Conservation (phyloP, 1,284 basidiomycete species). For the Puccinia triticina region DNA sequence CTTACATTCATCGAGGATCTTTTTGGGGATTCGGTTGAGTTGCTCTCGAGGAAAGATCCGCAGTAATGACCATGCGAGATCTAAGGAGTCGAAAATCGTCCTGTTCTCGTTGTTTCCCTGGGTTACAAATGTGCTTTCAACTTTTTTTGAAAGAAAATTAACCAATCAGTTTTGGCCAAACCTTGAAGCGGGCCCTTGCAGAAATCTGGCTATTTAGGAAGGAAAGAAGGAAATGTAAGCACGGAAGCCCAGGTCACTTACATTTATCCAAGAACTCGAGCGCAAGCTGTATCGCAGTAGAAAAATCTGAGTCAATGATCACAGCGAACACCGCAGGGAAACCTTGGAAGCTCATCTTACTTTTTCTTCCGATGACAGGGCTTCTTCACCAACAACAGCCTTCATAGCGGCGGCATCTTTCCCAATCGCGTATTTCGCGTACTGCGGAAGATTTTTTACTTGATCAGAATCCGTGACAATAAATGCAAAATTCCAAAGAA, state of each 20-base stretch:
- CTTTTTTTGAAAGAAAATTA: constrained; percentile 40
- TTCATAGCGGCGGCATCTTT: constrained; percentile 99
- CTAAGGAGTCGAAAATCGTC: constrained; percentile 95
- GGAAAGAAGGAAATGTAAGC: not conserved
- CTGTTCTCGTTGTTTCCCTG: constrained; percentile 90
- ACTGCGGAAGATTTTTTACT: constrained; percentile 64
- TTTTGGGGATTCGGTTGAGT: constrained; percentile 72
- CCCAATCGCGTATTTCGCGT: constrained; percentile 95
- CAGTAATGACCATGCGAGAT: constrained; percentile 93
- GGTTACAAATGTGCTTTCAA: constrained; percentile 59
- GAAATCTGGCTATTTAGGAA: not conserved
- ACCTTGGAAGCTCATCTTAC: constrained; percentile 50
- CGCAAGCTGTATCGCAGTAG: constrained; percentile 14
- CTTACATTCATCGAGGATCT: constrained; percentile 54
- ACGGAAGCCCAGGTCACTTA: not conserved
- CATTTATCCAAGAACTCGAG: constrained; percentile 50
- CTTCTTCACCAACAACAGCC: constrained; percentile 98
- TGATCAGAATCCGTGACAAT: constrained; percentile 52
- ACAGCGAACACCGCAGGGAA: not conserved
- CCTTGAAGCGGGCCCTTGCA: constrained; percentile 52
- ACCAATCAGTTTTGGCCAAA: constrained; percentile 59
- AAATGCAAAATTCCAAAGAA: not conserved
- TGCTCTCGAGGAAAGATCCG: constrained; percentile 99
- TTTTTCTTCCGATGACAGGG: constrained; percentile 88
- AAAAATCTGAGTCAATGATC: not conserved